Evolutionary conservation across 305 asterid genomes (phyloP), one percentile per base, ranked within the genome.

Genomic region (Fraxinus xanthoxyloides): DNA sequence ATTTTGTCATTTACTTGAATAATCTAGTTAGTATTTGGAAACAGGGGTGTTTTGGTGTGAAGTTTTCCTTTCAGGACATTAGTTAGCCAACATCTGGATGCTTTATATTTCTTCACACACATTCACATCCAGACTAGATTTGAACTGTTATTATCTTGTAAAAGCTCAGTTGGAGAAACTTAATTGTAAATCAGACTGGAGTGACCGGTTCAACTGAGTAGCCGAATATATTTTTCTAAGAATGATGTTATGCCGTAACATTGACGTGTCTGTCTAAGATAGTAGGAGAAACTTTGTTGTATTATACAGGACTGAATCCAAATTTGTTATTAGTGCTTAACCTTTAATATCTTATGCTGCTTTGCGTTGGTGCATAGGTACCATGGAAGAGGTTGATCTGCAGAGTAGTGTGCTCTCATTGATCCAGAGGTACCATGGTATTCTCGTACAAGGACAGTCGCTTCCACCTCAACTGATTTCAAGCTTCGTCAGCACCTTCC

Each of bases 361-460:
- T 75, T 46, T 59, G 26, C 32, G 9, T 30, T 26, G 74, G 32
- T 21, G 38, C 21, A 2, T 70, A 86, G 89, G 91, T 78, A 73
- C 72, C 12, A 34, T 88, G 17, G 88, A 82, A 72, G 87, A 80
- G 46, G 82, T 88, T 77, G 89, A 84, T 76, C 59, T 80, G 83
- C 81, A 78, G 78, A 84, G 75, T 40, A 72, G 34, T 8, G 48
- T 86, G 73, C 75, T 82, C 65, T 86, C 84, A 8, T 77, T 80
- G 80, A 70, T 88, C 12, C 84, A 78, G 76, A 82, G 79, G 74
- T 48, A 78, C 74, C 85, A 80, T 36, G 75, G 72, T 56, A 76
- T 65, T 19, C 78, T 82, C 63, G 31, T 65, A 77, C 89, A 77
- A 81, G 85, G 81, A 75, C 86, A 78, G 61, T 54, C 75, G 15